Conservation (phyloP, 2,329 filamentous ascomycete genomes). For the Monosporascus sp. region DNA sequence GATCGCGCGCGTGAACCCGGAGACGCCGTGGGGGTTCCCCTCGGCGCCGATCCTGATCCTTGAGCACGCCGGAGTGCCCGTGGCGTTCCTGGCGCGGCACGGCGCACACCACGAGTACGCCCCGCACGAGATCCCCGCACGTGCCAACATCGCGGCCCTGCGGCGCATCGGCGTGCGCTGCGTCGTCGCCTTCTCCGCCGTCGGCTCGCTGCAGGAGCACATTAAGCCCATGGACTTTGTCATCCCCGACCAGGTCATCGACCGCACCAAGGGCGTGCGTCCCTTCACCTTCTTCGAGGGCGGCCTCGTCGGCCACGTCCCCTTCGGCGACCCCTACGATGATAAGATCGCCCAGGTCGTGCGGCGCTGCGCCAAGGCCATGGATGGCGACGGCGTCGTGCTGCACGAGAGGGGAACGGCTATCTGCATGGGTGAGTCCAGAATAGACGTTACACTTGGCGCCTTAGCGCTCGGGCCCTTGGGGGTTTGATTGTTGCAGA, state of each 20-base stretch:
- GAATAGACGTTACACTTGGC: too few species aligned
- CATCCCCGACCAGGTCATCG: constrained; percentile 92
- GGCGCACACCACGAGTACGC: constrained; percentile 83
- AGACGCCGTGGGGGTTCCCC: constrained; percentile 85
- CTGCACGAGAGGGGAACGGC: constrained; percentile 81
- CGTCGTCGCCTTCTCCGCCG: constrained; percentile 91
- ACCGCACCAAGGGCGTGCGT: constrained; percentile 90
- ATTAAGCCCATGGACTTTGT: constrained; percentile 97
- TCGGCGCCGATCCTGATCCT: constrained; percentile 76
- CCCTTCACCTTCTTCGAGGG: constrained; percentile 95
- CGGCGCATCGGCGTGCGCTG: constrained; percentile 82
- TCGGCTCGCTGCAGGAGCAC: constrained; percentile 85
- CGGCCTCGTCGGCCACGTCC: constrained; percentile 88
- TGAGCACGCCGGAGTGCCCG: constrained; percentile 72
- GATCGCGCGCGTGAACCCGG: constrained; percentile 68
- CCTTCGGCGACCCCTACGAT: constrained; percentile 95
- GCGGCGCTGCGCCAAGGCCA: constrained; percentile 63
- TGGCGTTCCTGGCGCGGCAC: constrained; percentile 93
- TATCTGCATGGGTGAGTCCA: constrained; percentile 76
- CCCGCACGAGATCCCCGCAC: constrained; percentile 89
- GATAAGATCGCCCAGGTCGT: constrained; percentile 69
- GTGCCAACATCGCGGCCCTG: constrained; percentile 97
- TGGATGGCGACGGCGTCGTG: constrained; percentile 78
- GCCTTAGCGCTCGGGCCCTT: neutral
- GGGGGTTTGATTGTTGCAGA: neutral